Base-by-base conservation (phyloP, 78 protist species). In the Carpediemonas membranifera region DNA sequence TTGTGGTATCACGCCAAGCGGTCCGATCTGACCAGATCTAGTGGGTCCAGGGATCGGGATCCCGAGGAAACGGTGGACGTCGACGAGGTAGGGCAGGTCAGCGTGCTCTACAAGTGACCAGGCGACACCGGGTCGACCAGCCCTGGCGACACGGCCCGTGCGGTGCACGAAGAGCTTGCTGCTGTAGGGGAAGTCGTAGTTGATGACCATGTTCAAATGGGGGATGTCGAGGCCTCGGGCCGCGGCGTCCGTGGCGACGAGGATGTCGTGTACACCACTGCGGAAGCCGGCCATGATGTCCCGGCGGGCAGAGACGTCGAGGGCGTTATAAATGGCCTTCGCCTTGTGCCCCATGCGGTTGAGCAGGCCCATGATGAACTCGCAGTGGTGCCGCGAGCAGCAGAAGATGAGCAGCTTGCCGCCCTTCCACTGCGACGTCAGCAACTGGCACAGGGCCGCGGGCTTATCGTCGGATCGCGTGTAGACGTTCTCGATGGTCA, bases 81-180 rank as follows among this genome's bases (percentile, higher is more conserved):
- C 67, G 16, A 34, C 9, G 30, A 71, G 31, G 52, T 41, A 71
- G 21, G 76, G 76, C 33, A 57, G 14, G n/a, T 71, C 76, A 7
- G n/a, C 68, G 7, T 7, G 37, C 11, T 25, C 51, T n/a, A 71
- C 9, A 28, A 71, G 5, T 5, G 60, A 27, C 11, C 24, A 61
- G 41, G 67, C 76, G n/a, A 9, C 2, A 24, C 76, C 76, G 14
- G 61, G 0, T 19, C 94, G 66, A 0, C 98, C 99, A 0, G 98
- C 96, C 54, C 99, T 87, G 0, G 99, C 99, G 16, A 83, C 95
- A 50, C 99, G 88, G 11, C 99, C 99, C 19, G 78, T 91, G 1
- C 99, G 81, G 41, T 97, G 99, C 37, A 95, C 77, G 80, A 93
- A 97, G 16, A 95, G 89, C 90, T 95, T 95, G 16, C 96, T 84